These are phyloP conservation scores for Pythium phragmitis DNA, from an alignment of 352 stramenopile species.

Conservation along the genomic window DNA sequence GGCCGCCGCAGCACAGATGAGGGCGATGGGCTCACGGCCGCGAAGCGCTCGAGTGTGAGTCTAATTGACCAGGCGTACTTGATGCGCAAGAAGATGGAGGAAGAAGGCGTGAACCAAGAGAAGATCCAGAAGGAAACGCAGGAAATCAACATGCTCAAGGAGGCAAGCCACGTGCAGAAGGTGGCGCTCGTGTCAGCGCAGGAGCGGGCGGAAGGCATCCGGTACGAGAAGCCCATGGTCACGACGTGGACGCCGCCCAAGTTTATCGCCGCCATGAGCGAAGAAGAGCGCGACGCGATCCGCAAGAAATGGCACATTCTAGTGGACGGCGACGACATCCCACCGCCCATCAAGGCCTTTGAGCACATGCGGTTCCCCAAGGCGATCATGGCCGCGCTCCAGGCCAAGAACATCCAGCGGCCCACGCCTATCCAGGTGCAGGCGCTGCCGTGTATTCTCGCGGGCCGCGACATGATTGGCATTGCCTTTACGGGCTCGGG, in stretches of 20 bases:
- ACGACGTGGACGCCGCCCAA: conserved; percentile 91
- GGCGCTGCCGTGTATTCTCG: conserved; percentile 95
- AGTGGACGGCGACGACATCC: conserved; percentile 95
- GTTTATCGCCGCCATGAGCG: conserved; percentile 85
- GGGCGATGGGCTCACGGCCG: conserved; percentile 12
- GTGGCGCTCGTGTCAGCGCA: conserved; percentile 92
- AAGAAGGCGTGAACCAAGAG: conserved; percentile 75
- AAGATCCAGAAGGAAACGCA: conserved; percentile 79
- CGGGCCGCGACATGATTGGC: conserved; percentile 97
- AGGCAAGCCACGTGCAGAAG: conserved; percentile 95
- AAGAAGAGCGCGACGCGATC: conserved; percentile 87
- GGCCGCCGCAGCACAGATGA: conserved; percentile 2
- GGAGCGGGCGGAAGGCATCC: conserved; percentile 91
- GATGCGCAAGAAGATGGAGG: conserved; percentile 77
- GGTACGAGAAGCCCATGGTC: conserved; percentile 89
- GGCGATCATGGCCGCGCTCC: conserved; percentile 91
- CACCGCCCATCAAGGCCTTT: conserved; percentile 96
- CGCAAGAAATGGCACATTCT: conserved; percentile 99
- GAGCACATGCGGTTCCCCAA: conserved; percentile 96
- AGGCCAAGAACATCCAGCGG: conserved; percentile 94
- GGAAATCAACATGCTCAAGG: conserved; percentile 93
- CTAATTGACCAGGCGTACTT: conserved; percentile 83
- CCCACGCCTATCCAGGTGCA: conserved; percentile 99
- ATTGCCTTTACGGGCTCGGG: conserved; percentile 98
- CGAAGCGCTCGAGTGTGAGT: conserved; percentile 63